phyloP scores from a whole-genome alignment of 495 filamentous ascomycete genomes.

The Daldinia childiae region DNA sequence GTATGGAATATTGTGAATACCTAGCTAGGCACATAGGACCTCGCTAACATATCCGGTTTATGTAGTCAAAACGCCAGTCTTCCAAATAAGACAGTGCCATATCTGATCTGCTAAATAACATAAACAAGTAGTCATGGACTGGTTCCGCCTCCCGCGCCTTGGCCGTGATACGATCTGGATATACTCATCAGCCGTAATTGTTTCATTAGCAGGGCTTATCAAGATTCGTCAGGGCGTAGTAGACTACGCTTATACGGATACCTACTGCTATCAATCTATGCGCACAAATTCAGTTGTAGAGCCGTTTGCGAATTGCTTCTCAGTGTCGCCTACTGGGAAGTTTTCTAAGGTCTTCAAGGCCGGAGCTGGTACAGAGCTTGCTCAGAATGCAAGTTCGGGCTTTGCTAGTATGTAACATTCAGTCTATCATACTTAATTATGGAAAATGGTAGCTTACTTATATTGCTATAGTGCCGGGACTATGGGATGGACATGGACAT shows the following conservation, averaged over 20 bases:
- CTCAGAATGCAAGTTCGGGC: slow-evolving; percentile 41
- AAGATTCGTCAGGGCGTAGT: slow-evolving; percentile 27
- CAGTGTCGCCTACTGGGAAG: slow-evolving; percentile 46
- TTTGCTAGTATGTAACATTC: slow-evolving; percentile 46
- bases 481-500: slow-evolving; percentile 75
- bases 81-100: no score
- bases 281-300: slow-evolving; percentile 45
- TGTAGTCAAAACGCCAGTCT: background rate
- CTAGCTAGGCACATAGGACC: background rate
- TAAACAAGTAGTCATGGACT: slow-evolving; percentile 23
- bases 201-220: slow-evolving; percentile 28
- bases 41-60: background rate
- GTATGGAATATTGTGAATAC: background rate
- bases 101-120: background rate
- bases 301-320: slow-evolving; percentile 55
- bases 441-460: background rate
- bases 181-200: slow-evolving; percentile 24
- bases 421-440: no score
- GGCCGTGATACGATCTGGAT: slow-evolving; percentile 33
- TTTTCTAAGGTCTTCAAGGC: slow-evolving; percentile 47
- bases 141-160: slow-evolving; percentile 24
- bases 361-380: slow-evolving; percentile 19
- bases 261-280: slow-evolving; percentile 55
- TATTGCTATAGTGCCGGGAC: slow-evolving; percentile 56
- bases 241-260: slow-evolving; percentile 37